Evolutionary conservation across 139 green algal genomes (phyloP).

Genomic region (Chlamydomonas sp.): DNA sequence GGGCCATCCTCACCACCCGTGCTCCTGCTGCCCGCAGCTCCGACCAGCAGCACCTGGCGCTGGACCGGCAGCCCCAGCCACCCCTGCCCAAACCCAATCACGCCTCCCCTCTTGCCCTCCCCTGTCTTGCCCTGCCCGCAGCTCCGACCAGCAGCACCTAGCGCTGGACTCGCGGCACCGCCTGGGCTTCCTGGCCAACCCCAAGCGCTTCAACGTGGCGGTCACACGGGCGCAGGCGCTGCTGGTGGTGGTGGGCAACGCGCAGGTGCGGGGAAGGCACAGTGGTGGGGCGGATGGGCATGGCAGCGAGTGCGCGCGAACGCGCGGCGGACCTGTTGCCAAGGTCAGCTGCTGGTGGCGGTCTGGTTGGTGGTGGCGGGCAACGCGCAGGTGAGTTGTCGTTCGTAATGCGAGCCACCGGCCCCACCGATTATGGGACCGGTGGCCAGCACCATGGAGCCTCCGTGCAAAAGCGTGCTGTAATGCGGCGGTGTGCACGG

Average conservation of each 20-base stretch:
- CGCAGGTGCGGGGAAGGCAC: not conserved
- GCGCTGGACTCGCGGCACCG: constrained; percentile 36
- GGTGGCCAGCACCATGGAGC: too few relatives aligned
- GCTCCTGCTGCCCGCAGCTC: too few relatives aligned
- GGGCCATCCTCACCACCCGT: too few relatives aligned
- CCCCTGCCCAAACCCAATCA: too few relatives aligned
- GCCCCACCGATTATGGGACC: too few relatives aligned
- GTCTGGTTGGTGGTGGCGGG: too few relatives aligned
- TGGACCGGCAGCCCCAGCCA: too few relatives aligned
- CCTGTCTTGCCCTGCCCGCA: not conserved
- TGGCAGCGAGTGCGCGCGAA: not conserved
- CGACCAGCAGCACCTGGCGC: too few relatives aligned
- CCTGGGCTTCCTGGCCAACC: constrained; percentile 82
- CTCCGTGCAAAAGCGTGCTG: too few relatives aligned
- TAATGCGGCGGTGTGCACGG: too few relatives aligned
- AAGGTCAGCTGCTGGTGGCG: not conserved
- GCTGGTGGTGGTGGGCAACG: constrained; percentile 59
- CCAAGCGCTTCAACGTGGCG: constrained; percentile 94
- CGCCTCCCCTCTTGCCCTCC: not conserved
- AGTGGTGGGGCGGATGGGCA: not conserved
- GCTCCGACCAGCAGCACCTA: constrained; percentile 9
- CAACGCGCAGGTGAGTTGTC: too few relatives aligned
- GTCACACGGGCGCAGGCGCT: constrained; percentile 85
- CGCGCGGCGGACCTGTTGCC: not conserved
- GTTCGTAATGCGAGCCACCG: too few relatives aligned